Conservation (phyloP, 176 grass and related monocot species). For the Zoysia japonica region DNA sequence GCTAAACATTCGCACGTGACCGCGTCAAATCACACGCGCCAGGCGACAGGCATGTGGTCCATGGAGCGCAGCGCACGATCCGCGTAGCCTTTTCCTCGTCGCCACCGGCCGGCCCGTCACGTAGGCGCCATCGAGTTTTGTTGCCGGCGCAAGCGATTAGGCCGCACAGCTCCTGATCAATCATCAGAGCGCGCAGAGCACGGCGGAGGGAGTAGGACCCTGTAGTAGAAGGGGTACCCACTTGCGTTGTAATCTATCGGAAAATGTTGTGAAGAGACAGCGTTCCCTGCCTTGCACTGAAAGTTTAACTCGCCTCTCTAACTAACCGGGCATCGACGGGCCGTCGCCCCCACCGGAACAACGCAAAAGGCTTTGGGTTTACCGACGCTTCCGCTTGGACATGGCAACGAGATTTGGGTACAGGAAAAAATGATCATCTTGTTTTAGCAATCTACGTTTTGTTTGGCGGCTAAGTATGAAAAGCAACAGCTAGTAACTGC, state of each 20-base stretch:
- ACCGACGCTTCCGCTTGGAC: background rate
- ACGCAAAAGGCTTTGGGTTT: background rate
- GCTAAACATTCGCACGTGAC: constrained; percentile 18
- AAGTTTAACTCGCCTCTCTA: constrained; percentile 16
- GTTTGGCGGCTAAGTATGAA: too few relatives aligned
- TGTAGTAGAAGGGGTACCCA: background rate
- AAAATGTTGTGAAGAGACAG: background rate
- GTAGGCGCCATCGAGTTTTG: constrained; percentile 21
- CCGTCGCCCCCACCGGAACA: background rate
- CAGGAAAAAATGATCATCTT: too few relatives aligned
- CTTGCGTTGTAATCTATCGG: background rate
- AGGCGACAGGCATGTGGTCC: background rate
- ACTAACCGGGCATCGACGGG: constrained; percentile 1
- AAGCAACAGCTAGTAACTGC: too few relatives aligned
- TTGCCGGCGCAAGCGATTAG: background rate
- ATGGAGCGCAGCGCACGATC: background rate
- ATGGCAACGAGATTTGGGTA: background rate
- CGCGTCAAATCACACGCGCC: constrained; percentile 16
- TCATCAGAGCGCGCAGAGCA: background rate
- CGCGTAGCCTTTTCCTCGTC: constrained; percentile 6
- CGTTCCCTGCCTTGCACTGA: constrained; percentile 31
- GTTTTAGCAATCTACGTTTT: too few relatives aligned
- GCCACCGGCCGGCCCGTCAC: background rate
- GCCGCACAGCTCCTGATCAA: background rate
- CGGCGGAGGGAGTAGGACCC: background rate